Evolutionary conservation across 345 rosid genomes (phyloP).

Genomic region (Euphorbia pulcherrima): DNA sequence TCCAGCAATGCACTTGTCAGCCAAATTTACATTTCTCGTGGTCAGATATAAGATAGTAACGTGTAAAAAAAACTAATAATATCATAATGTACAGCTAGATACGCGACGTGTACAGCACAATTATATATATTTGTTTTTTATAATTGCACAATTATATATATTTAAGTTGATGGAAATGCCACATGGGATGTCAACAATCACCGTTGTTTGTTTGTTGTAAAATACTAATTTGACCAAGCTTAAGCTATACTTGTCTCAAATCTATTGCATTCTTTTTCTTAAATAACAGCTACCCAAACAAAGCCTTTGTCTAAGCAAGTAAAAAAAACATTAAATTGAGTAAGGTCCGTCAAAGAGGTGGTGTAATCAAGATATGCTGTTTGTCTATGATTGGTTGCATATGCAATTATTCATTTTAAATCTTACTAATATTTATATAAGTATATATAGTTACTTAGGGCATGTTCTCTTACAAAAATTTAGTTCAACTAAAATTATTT

Average conservation of each 20-base stretch:
- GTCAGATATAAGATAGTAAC: too few relatives aligned
- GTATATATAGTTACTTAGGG: too few relatives aligned
- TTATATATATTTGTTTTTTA: not conserved
- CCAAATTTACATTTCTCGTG: not conserved
- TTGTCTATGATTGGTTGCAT: not conserved
- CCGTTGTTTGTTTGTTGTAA: not conserved
- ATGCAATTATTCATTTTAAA: not conserved
- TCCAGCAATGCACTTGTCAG: not conserved
- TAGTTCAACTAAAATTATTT: too few relatives aligned
- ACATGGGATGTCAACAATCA: slow-evolving; percentile 19
- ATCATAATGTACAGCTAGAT: slow-evolving; percentile 10
- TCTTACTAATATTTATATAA: not conserved
- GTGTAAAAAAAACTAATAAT: too few relatives aligned
- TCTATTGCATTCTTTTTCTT: not conserved
- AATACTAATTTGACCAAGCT: not conserved
- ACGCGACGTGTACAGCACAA: slow-evolving; percentile 16
- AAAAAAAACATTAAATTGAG: not conserved
- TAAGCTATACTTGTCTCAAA: not conserved
- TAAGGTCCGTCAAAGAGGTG: too few relatives aligned
- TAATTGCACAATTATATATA: not conserved
- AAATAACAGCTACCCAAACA: not conserved
- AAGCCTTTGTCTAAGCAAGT: not conserved
- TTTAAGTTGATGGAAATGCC: slow-evolving; percentile 19
- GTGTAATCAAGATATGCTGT: not conserved
- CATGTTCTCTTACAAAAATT: too few relatives aligned